Conservation (phyloP, 768 basidiomycete species). For the Psilocybe cyanescens region DNA sequence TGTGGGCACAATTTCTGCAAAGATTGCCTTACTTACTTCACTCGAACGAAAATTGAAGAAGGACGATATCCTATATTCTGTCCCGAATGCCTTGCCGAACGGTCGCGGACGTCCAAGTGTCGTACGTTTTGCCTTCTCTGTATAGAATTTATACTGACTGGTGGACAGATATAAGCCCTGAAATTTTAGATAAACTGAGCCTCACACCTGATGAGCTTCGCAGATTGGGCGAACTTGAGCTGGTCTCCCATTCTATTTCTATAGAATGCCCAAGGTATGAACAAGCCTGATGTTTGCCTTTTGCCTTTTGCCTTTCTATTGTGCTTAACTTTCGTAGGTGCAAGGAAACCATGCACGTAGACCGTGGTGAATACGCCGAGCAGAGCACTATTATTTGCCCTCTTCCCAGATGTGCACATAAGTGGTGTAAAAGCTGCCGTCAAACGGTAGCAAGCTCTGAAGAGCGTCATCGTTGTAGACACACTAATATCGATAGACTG, state of each 20-base stretch:
- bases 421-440: slow-evolving; percentile 68
- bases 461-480: slow-evolving; percentile 61
- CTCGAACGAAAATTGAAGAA: slow-evolving; percentile 50
- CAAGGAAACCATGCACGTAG: slow-evolving; percentile 49
- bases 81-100: slow-evolving; percentile 51
- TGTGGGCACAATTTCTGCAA: slow-evolving; percentile 62
- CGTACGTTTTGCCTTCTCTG: slow-evolving; percentile 11
- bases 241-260: slow-evolving; percentile 40
- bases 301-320: neutral
- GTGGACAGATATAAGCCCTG: slow-evolving; percentile 20
- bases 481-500: slow-evolving; percentile 53
- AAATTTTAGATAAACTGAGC: slow-evolving; percentile 17
- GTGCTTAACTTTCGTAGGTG: slow-evolving; percentile 41
- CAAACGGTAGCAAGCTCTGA: slow-evolving; percentile 42
- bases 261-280: slow-evolving; percentile 22
- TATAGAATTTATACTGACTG: neutral
- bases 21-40: slow-evolving; percentile 48
- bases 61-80: slow-evolving; percentile 64
- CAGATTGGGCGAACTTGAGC: slow-evolving; percentile 23
- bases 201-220: slow-evolving; percentile 43
- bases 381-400: slow-evolving; percentile 52
- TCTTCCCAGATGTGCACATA: slow-evolving; percentile 45
- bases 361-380: slow-evolving; percentile 47
- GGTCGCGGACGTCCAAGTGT: slow-evolving; percentile 34
- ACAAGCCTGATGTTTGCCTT: too few relatives aligned